These are phyloP conservation scores for Apophysomyces ossiformis DNA, from an alignment of 371 early-diverging fungal species.

Conservation along the genomic window DNA sequence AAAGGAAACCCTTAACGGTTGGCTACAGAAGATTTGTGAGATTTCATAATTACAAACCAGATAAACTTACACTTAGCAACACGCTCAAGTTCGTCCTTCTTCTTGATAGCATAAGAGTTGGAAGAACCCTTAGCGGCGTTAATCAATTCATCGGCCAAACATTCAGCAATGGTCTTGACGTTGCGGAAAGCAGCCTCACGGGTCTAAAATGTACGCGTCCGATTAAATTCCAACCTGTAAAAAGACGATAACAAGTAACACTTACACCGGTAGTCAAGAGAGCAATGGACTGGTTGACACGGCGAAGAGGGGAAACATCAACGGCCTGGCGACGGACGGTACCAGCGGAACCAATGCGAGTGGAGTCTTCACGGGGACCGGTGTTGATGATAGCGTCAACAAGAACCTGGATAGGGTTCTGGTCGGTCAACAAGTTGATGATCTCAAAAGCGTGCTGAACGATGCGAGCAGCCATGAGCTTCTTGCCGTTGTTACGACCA, in stretches of 20 bases:
- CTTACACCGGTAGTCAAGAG: conserved; percentile 95
- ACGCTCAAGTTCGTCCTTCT: conserved; percentile 99
- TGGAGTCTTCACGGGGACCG: conserved; percentile 99
- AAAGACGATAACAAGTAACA: conserved; percentile 24
- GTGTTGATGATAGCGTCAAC: conserved; percentile 99
- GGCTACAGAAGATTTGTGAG: conserved; percentile 16
- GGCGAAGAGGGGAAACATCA: conserved; percentile 99
- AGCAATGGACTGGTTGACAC: conserved; percentile 98
- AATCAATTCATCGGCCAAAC: conserved; percentile 99
- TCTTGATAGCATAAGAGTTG: conserved; percentile 99
- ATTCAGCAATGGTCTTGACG: conserved; percentile 99
- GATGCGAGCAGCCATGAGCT: conserved; percentile 98
- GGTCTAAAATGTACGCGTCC: conserved; percentile 15
- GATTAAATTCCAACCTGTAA: conserved; percentile 18
- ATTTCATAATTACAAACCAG: not conserved
- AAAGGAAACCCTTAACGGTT: conserved; percentile 24
- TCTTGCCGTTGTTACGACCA: conserved; percentile 99
- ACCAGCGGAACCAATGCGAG: conserved; percentile 99
- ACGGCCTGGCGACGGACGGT: conserved; percentile 99
- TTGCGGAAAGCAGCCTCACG: conserved; percentile 45
- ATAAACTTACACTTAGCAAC: conserved; percentile 59
- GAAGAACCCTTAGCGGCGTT: conserved; percentile 98
- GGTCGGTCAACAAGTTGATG: conserved; percentile 98
- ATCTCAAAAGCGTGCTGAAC: conserved; percentile 99
- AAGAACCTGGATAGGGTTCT: conserved; percentile 99